Conservation (phyloP, 306 rosid genomes). For the Inga leiocalycina region DNA sequence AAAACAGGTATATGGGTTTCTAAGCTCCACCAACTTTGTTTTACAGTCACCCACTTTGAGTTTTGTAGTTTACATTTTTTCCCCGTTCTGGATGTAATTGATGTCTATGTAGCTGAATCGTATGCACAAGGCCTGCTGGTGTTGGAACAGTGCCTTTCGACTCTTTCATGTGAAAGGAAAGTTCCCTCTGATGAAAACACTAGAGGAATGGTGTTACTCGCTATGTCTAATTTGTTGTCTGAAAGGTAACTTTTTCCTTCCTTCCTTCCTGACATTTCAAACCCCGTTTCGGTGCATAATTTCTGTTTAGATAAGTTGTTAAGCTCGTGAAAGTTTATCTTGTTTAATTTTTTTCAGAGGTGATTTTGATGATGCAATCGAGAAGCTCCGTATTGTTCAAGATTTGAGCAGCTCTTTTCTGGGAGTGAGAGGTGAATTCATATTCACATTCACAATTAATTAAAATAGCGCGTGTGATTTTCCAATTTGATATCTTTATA, state of each 20-base stretch:
- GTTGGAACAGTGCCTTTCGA: slow-evolving; percentile 73
- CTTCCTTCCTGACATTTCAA: background rate
- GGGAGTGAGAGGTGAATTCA: slow-evolving; percentile 62
- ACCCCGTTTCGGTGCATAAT: slow-evolving; percentile 1
- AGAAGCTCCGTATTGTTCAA: slow-evolving; percentile 63
- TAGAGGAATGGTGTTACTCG: slow-evolving; percentile 71
- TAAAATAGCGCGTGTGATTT: slow-evolving; percentile 10
- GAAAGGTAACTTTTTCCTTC: slow-evolving; percentile 60
- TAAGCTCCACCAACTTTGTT: background rate
- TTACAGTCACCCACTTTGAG: slow-evolving; percentile 24
- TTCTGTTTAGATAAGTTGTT: slow-evolving; percentile 9
- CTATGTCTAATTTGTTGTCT: slow-evolving; percentile 69
- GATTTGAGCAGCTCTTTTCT: slow-evolving; percentile 60
- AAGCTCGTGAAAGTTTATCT: slow-evolving; percentile 9
- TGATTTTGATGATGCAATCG: slow-evolving; percentile 62
- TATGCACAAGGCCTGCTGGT: slow-evolving; percentile 66
- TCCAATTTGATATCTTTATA: background rate
- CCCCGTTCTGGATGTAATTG: slow-evolving; percentile 1
- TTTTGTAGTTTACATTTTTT: slow-evolving; percentile 16
- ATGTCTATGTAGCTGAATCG: slow-evolving; percentile 61
- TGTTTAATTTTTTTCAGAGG: slow-evolving; percentile 52
- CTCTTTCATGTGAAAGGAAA: slow-evolving; percentile 56
- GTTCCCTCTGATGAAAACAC: slow-evolving; percentile 55
- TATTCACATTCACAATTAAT: background rate
- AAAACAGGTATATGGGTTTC: slow-evolving; percentile 60